Conservation (phyloP, 768 basidiomycete genomes). For the Boletus rex-veris region DNA sequence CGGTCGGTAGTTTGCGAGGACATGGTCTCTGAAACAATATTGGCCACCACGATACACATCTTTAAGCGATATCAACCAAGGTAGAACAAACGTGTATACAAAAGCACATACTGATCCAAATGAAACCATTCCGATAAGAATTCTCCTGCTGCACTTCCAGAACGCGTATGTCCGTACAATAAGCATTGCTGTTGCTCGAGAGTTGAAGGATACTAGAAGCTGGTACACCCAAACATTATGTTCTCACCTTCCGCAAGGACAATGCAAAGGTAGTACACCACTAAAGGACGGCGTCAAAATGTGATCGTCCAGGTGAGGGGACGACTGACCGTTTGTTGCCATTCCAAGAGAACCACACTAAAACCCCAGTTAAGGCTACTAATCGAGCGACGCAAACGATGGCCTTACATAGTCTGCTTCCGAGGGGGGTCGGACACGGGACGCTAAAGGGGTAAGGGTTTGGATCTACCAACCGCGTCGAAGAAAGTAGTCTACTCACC, state of each 20-base stretch:
- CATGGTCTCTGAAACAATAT: constrained; percentile 8
- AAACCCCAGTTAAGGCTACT: background rate
- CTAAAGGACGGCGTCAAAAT: constrained; percentile 1
- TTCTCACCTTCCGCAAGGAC: constrained; percentile 17
- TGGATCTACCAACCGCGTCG: background rate
- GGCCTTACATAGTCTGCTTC: constrained; percentile 5
- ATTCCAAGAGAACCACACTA: background rate
- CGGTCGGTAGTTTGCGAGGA: background rate
- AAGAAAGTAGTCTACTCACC: background rate
- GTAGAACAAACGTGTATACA: background rate
- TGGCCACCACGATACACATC: constrained; percentile 3
- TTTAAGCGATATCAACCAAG: background rate
- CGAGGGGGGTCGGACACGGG: background rate
- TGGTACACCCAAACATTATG: background rate
- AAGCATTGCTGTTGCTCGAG: constrained; percentile 9
- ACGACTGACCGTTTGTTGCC: constrained; percentile 4
- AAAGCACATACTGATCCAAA: constrained; percentile 7
- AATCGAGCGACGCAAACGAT: background rate
- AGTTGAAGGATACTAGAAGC: background rate
- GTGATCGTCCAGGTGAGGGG: background rate
- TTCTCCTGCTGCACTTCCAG: constrained; percentile 16
- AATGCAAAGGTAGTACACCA: constrained; percentile 12
- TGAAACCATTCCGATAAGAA: constrained; percentile 15
- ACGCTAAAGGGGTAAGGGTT: constrained; percentile 1
- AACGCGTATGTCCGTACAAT: constrained; percentile 19